phyloP scores from a whole-genome alignment of 2,329 filamentous ascomycete genomes.

The Aureobasidium mangrovei region DNA sequence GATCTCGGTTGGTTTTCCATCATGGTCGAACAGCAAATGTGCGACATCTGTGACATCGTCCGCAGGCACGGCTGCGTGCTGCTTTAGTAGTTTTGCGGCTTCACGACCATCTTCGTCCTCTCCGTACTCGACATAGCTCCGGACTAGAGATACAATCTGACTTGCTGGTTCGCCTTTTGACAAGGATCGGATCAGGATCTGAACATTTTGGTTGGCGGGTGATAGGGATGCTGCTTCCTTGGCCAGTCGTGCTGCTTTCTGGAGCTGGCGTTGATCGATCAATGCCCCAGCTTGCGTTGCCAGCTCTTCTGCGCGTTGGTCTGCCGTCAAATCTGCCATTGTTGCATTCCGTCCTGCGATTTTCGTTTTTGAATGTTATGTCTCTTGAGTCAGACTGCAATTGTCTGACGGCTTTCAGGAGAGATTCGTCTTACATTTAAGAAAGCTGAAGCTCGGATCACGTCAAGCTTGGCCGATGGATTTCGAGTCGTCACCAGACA shows the following conservation, averaged over 20 bases:
- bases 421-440: constrained; percentile 1
- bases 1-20: constrained; percentile 19
- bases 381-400: background rate
- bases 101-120: constrained; percentile 34
- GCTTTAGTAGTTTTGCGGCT: constrained; percentile 25
- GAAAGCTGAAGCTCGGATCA: constrained; percentile 6
- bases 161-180: background rate
- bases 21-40: constrained; percentile 34
- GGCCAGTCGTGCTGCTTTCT: constrained; percentile 10
- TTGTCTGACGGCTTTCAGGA: background rate
- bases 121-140: constrained; percentile 20
- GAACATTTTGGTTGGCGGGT: constrained; percentile 6
- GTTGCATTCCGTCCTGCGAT: background rate
- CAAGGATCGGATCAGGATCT: background rate
- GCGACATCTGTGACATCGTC: constrained; percentile 33
- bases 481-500: constrained; percentile 3
- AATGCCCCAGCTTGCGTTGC: background rate
- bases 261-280: constrained; percentile 8
- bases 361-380: background rate
- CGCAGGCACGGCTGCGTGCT: constrained; percentile 25
- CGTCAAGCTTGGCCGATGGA: background rate
- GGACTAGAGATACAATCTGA: background rate
- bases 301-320: constrained; percentile 9
- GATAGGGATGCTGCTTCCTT: constrained; percentile 13
- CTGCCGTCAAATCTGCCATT: constrained; percentile 7